Percentiles rank a stretch among this genome's conserved stretches.
Evolutionary conservation across 306 rosid species (phyloP).

Genomic region (Glycine latifolia): DNA sequence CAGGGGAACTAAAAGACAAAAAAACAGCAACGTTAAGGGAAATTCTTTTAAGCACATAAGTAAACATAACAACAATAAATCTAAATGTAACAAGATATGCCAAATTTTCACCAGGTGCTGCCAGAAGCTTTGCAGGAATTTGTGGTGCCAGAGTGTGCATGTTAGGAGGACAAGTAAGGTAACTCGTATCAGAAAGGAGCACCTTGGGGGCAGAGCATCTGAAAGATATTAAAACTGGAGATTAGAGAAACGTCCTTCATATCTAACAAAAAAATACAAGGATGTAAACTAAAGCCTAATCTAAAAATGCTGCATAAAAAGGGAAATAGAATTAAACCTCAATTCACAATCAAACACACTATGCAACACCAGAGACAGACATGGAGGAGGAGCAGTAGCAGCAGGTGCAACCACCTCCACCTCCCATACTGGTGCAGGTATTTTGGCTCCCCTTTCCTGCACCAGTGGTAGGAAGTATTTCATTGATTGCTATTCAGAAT

Average conservation of each 20-base stretch:
- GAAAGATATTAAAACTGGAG: constrained; percentile 6
- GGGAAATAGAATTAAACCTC: constrained; percentile 38
- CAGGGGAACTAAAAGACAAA: constrained; percentile 34
- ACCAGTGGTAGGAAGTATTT: constrained; percentile 53
- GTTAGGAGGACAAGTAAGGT: not conserved
- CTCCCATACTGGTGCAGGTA: constrained; percentile 56
- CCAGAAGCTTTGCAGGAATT: constrained; percentile 23
- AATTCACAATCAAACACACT: constrained; percentile 34
- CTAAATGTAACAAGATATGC: not conserved
- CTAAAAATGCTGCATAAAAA: constrained; percentile 6
- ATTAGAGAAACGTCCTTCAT: not conserved
- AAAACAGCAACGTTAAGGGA: not conserved
- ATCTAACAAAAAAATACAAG: not conserved
- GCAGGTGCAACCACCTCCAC: constrained; percentile 42
- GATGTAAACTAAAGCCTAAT: not conserved
- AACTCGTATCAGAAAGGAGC: constrained; percentile 24
- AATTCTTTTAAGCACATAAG: not conserved
- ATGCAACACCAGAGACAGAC: constrained; percentile 28
- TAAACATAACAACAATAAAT: too few relatives aligned
- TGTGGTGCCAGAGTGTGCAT: not conserved
- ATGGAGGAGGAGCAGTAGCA: constrained; percentile 38
- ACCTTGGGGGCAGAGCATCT: constrained; percentile 40
- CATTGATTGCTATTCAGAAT: constrained; percentile 68
- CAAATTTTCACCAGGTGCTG: constrained; percentile 36
- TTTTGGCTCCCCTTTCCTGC: constrained; percentile 56